phyloP scores from a whole-genome alignment of 75 land plant species.

The Cupressus sempervirens region DNA sequence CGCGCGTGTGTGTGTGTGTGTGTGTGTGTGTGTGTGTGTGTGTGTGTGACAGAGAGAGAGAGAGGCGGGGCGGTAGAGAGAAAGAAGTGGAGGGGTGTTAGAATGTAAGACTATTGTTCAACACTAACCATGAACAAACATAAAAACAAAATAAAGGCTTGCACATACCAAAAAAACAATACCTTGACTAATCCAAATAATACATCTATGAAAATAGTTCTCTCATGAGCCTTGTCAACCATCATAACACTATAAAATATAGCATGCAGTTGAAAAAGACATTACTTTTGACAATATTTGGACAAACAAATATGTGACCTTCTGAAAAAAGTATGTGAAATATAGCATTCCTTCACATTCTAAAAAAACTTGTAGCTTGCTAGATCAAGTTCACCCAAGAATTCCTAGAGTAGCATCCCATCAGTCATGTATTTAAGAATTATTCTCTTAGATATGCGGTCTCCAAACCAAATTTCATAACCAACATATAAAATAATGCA shows the following conservation, averaged over 20 bases:
- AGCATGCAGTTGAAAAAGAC: too few species aligned
- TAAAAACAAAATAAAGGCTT: not conserved
- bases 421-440: constrained; percentile 96
- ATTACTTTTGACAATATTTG: not conserved
- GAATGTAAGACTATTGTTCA: not conserved
- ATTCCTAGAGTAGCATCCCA: constrained; percentile 92
- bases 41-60: too few species aligned
- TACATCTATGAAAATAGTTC: constrained; percentile 86
- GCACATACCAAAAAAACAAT: constrained; percentile 2
- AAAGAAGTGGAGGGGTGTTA: not conserved
- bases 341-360: constrained; percentile 1
- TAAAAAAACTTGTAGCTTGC: constrained; percentile 76
- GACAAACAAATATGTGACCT: constrained; percentile 14
- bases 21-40: not conserved
- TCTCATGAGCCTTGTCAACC: constrained; percentile 98
- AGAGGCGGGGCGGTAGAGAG: too few species aligned
- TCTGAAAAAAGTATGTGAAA: not conserved
- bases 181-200: constrained; percentile 88
- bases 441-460: constrained; percentile 91
- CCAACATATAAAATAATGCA: constrained; percentile 51
- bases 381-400: constrained; percentile 90
- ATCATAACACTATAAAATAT: constrained; percentile 72
- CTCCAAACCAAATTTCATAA: constrained; percentile 96
- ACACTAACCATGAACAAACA: not conserved
- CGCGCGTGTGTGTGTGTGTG: too few species aligned